Conservation (phyloP, 2,329 filamentous ascomycete species). For the Dactylella cylindrospora region DNA sequence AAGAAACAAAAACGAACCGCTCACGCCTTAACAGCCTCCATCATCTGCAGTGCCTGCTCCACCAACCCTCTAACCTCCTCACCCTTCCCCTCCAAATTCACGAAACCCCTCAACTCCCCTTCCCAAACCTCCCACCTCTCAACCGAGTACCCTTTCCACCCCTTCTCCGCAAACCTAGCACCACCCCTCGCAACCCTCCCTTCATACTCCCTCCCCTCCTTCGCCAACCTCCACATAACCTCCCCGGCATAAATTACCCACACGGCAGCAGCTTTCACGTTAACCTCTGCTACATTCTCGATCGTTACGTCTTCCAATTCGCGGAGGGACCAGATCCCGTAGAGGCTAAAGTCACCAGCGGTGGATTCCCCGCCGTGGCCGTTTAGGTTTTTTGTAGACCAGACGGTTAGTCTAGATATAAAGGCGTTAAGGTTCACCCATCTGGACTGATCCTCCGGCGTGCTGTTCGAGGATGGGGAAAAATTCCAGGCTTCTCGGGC, state of each 20-base stretch:
- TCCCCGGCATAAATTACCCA: slow-evolving; percentile 2
- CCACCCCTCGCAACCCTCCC: slow-evolving; percentile 10
- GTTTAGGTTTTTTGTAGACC: not conserved
- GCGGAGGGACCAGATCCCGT: slow-evolving; percentile 14
- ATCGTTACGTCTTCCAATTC: not conserved
- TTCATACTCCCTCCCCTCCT: not conserved
- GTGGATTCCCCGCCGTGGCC: not conserved
- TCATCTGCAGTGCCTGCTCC: not conserved
- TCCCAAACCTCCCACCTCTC: slow-evolving; percentile 12
- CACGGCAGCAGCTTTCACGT: slow-evolving; percentile 7
- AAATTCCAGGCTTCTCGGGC: slow-evolving; percentile 21
- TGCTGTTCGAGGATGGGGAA: slow-evolving; percentile 4
- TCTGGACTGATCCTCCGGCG: not conserved
- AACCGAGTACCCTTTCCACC: slow-evolving; percentile 12
- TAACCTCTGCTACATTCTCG: not conserved
- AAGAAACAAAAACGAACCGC: too few relatives aligned
- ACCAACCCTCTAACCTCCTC: not conserved
- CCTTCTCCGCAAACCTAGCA: not conserved
- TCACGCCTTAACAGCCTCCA: too few relatives aligned
- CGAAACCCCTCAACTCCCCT: slow-evolving; percentile 2
- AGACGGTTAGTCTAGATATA: slow-evolving; percentile 1
- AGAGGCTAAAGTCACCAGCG: slow-evolving; percentile 15
- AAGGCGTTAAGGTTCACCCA: slow-evolving; percentile 30
- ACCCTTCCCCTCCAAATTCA: not conserved
- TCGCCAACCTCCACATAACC: not conserved